Evolutionary conservation across 805 yeast genomes (phyloP), one percentile per base, ranked within the genome.

Genomic region (Lipomyces yamadae): DNA sequence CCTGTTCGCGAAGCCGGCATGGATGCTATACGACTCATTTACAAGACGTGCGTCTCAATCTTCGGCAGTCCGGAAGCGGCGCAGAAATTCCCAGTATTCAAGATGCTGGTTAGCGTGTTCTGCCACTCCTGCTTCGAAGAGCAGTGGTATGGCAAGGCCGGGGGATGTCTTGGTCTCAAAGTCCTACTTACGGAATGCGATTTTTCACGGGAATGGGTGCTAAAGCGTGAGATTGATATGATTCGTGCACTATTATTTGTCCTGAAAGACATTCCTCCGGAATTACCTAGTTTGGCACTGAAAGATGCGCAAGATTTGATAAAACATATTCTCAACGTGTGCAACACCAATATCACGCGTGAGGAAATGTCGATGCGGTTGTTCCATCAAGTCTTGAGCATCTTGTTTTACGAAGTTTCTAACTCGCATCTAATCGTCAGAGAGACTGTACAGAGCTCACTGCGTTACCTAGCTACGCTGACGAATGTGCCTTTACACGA

Each of bases 91-190:
- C 91, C 97, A 1, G 82, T 92, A 48, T 84, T 92, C 70, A 84
- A 95, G 66, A 83, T 88, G 5, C 81, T 94, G 81, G 87, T 91
- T 71, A 88, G 91, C 60, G 88, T 88, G 62, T 89, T 96, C 73
- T 87, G 95, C 56, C 99, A 96, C 74, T 85, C 91, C 56, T 93
- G 98, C 78, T 95, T 90, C 75, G 96, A 91, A 69, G 97, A 91
- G 76, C 88, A 87, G 45, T 94, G 90, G 78, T 91, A 90, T 76
- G 84, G 88, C 42, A 95, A 95, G 72, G 82, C 91, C 7, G 98
- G 98, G 6, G 98, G 98, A 52, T 88, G 94, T 50, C 74, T 90
- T 34, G 98, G 99, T 30, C 81, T 95, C 58, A 83, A 86, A 70
- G 85, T 92, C 1, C 81, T 94, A 81, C 82, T 92, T 50, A 83